Conservation (phyloP, 306 rosid genomes). For the Abrus precatorius region DNA sequence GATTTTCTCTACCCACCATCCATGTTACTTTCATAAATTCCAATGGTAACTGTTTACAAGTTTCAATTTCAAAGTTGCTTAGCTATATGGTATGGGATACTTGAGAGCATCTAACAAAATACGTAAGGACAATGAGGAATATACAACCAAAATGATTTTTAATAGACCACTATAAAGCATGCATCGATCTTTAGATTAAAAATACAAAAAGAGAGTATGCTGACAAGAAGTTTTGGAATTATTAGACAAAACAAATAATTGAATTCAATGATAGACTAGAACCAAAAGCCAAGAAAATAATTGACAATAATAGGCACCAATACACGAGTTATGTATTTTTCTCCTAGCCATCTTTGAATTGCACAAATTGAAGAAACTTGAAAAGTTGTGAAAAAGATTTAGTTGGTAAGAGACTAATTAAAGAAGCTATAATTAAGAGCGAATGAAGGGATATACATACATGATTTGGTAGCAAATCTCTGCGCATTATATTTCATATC, state of each 20-base stretch:
- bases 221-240: constrained; percentile 57
- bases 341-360: constrained; percentile 27
- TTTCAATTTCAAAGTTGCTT: constrained; percentile 44
- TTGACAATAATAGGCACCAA: constrained; percentile 59
- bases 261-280: constrained; percentile 59
- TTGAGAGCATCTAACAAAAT: constrained; percentile 43
- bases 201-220: constrained; percentile 37
- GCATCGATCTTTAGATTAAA: constrained; percentile 52
- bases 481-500: constrained; percentile 57
- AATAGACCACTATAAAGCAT: constrained; percentile 58
- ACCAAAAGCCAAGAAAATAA: constrained; percentile 51
- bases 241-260: constrained; percentile 55
- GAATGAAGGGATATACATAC: constrained; percentile 59
- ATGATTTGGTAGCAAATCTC: constrained; percentile 62
- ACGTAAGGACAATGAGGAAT: constrained; percentile 49
- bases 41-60: constrained; percentile 10
- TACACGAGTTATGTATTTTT: constrained; percentile 16
- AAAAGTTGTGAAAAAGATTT: constrained; percentile 48
- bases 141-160: constrained; percentile 50
- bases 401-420: constrained; percentile 53
- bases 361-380: constrained; percentile 50
- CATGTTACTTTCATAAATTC: constrained; percentile 33
- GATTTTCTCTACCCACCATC: neutral
- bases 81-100: constrained; percentile 25
- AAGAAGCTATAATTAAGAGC: constrained; percentile 51